Base-by-base conservation (phyloP, 169 alveolate species). In the Eimeria necatrix region DNA sequence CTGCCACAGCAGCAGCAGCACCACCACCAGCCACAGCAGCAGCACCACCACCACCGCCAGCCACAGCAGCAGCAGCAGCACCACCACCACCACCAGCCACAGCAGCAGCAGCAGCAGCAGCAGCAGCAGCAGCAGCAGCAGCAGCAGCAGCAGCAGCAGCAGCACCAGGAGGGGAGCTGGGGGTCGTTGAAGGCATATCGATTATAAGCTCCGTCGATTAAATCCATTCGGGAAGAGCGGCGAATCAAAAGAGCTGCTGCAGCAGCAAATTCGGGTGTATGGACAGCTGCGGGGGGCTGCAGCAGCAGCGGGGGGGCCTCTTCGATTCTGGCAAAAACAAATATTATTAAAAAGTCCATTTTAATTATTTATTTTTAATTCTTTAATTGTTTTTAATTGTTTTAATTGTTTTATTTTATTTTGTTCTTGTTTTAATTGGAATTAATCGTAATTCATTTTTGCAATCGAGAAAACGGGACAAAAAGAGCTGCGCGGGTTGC, bases 161-260 rank as follows among this genome's bases (percentile, higher is more conserved):
- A 86, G n/a, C 71, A 93, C 94, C 96, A 93, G 7, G 52, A 76
- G 2, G 93, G 94, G 68, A 94, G 95, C 24, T 41, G 95, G 7
- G 96, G 98, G 94, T 97, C 98, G 73, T 97, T 95, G 95, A 97
- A 98, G n/a, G 99, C 98, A 84, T 98, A 97, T 92, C 99, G 96
- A 95, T 99, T 99, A 97, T 98, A 99, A 26, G 99, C 98, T 14
- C 99, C 98, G 95, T 99, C 99, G 74, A 99, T 96, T 64, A 99
- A 96, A 61, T 98, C 99, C 98, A 98, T 96, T 61, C 99, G 95
- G 24, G 98, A 97, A 90, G 98, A 97, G 96, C 98, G 98, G 61
- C 81, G 78, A 10, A 89, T 74, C 88, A 95, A 9, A 71, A 95
- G 41, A 22, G 95, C 59, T 12, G 96, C 97, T 60, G 93, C 22